Evolutionary conservation across 768 basidiomycete species (phyloP).

Genomic region (Lentinula boryana): DNA sequence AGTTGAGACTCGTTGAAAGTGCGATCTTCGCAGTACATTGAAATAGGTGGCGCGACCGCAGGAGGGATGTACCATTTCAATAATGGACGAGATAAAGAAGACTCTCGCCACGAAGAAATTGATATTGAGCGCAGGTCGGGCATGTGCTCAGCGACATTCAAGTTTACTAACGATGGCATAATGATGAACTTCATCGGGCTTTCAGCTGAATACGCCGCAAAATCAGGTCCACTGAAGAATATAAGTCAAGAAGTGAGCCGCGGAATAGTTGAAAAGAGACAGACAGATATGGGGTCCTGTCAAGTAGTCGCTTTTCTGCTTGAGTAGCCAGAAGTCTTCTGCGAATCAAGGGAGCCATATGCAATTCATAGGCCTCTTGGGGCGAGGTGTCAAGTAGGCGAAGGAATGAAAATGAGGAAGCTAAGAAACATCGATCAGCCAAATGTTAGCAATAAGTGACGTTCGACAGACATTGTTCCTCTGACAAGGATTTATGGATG

Average conservation of each 20-base stretch:
- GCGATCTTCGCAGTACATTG: constrained; percentile 66
- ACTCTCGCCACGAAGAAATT: constrained; percentile 55
- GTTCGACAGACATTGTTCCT: constrained; percentile 29
- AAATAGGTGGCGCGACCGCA: constrained; percentile 79
- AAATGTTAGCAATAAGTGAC: neutral
- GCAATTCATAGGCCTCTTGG: constrained; percentile 57
- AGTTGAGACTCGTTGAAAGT: constrained; percentile 72
- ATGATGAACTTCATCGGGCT: constrained; percentile 31
- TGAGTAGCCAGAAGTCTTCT: constrained; percentile 44
- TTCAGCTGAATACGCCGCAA: constrained; percentile 32
- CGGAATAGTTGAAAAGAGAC: neutral
- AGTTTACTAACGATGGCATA: constrained; percentile 19
- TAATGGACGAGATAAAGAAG: constrained; percentile 73
- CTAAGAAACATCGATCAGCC: constrained; percentile 17
- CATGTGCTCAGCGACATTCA: constrained; percentile 34
- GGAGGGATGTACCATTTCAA: constrained; percentile 85
- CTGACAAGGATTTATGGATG: constrained; percentile 64
- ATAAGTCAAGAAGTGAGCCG: constrained; percentile 3
- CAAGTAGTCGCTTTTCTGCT: constrained; percentile 32
- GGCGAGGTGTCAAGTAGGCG: constrained; percentile 60
- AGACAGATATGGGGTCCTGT: constrained; percentile 31
- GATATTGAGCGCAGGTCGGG: constrained; percentile 62
- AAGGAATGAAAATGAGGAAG: constrained; percentile 75
- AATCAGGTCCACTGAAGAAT: constrained; percentile 43
- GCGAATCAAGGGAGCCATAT: constrained; percentile 53